Evolutionary conservation across 257 asterid species (phyloP).

Genomic region (Gentiana straminea): DNA sequence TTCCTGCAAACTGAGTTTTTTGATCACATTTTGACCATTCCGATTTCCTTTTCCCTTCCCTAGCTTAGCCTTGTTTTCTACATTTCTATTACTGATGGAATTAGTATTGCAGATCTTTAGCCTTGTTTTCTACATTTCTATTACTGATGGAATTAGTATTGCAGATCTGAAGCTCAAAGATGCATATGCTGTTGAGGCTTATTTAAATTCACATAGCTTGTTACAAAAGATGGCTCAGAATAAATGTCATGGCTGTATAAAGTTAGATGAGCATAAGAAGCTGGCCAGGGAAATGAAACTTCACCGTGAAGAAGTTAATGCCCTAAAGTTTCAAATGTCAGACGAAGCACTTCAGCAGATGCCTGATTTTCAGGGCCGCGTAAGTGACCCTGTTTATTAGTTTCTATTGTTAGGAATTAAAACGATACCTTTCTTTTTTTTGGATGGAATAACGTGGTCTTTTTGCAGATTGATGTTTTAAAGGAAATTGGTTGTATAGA

Average conservation of each 20-base stretch:
- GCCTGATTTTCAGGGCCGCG: constrained; percentile 99
- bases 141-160: constrained; percentile 1
- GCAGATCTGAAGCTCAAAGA: constrained; percentile 89
- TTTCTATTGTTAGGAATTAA: background rate
- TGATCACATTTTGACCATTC: background rate
- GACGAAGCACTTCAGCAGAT: constrained; percentile 98
- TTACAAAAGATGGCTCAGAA: constrained; percentile 80
- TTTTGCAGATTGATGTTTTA: constrained; percentile 83
- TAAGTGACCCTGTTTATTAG: constrained; percentile 22
- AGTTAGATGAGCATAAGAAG: constrained; percentile 70
- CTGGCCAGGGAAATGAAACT: constrained; percentile 59
- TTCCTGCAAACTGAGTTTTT: too few species aligned
- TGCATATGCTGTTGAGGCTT: constrained; percentile 46
- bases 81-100: constrained; percentile 1
- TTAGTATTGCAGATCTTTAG: constrained; percentile 36
- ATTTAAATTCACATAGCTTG: constrained; percentile 54
- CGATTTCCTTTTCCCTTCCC: background rate
- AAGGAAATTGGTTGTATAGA: constrained; percentile 88
- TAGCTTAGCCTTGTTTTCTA: too few species aligned
- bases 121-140: background rate
- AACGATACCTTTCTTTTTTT: constrained; percentile 5
- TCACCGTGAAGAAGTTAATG: constrained; percentile 64
- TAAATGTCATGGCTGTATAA: constrained; percentile 87
- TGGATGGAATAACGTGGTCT: constrained; percentile 11
- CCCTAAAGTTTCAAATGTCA: constrained; percentile 78